phyloP scores from a whole-genome alignment of 352 stramenopile genomes.

The Globisporangium takayamanum region DNA sequence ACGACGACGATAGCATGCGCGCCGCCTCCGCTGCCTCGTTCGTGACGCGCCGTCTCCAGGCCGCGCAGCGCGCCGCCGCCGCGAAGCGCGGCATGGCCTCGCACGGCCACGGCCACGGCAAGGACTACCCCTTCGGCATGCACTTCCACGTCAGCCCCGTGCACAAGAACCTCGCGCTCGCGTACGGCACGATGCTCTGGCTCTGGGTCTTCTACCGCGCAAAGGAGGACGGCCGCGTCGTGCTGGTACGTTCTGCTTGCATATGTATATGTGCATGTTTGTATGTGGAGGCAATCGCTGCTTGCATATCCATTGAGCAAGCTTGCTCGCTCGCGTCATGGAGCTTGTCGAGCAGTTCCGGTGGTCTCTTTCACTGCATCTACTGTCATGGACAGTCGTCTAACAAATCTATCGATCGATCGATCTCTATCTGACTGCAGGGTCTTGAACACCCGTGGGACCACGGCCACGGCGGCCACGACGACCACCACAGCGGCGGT shows the following conservation, averaged over 20 bases:
- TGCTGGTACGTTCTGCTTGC: conserved; percentile 47
- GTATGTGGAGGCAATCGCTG: not conserved
- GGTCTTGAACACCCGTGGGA: conserved; percentile 86
- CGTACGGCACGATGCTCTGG: conserved; percentile 88
- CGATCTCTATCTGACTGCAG: conserved; percentile 18
- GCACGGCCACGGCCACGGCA: conserved; percentile 36
- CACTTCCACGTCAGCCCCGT: conserved; percentile 85
- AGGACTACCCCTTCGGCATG: conserved; percentile 80
- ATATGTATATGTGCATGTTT: not conserved
- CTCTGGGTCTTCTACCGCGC: conserved; percentile 88
- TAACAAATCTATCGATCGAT: not conserved
- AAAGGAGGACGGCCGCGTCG: conserved; percentile 78
- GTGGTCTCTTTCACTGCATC: conserved; percentile 7
- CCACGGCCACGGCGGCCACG: conserved; percentile 46
- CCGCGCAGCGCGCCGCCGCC: conserved; percentile 12
- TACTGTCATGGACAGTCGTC: not conserved
- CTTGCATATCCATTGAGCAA: not conserved
- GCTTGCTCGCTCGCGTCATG: not conserved
- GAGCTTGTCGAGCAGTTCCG: not conserved
- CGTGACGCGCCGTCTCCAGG: conserved; percentile 40
- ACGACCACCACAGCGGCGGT: conserved; percentile 26
- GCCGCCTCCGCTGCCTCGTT: conserved; percentile 36
- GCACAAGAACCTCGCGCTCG: conserved; percentile 83
- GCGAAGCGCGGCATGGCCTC: conserved; percentile 56
- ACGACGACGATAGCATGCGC: conserved; percentile 16